A percentile compares a stretch with the other conserved stretches of the same genome.
These are phyloP conservation scores for Mycosphaerella arachidis DNA, from an alignment of 2,329 filamentous ascomycete genomes.

Conservation along the genomic window DNA sequence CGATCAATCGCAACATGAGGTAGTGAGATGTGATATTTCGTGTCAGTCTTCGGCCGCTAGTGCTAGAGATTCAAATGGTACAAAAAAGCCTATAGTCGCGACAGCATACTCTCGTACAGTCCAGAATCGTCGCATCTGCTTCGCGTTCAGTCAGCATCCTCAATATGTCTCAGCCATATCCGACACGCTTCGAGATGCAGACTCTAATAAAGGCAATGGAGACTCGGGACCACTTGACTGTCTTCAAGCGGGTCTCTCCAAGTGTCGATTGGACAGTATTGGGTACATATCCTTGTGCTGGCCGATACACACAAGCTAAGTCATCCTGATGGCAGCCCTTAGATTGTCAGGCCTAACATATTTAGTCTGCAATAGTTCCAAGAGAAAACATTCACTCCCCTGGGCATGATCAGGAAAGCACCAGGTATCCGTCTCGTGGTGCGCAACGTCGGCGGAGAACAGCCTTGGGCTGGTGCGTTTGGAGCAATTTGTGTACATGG, in stretches of 20 bases:
- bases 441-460: constrained; percentile 18
- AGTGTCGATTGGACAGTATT: constrained; percentile 21
- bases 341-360: background rate
- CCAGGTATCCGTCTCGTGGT: constrained; percentile 13
- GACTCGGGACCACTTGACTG: constrained; percentile 4
- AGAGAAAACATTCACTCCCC: constrained; percentile 6
- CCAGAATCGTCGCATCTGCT: background rate
- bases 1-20: too few relatives aligned
- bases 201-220: constrained; percentile 13
- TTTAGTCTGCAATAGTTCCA: constrained; percentile 11
- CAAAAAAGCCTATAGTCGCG: background rate
- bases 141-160: background rate
- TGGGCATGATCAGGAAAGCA: constrained; percentile 15
- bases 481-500: constrained; percentile 10
- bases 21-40: background rate
- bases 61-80: background rate
- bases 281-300: constrained; percentile 18
- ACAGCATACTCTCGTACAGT: background rate
- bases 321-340: background rate
- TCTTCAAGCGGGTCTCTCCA: constrained; percentile 16
- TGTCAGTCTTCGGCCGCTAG: background rate
- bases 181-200: constrained; percentile 7
- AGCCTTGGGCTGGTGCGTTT: constrained; percentile 14
- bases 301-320: constrained; percentile 6
- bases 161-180: background rate